Conservation (phyloP, 352 stramenopile genomes). For the Halophytophthora batemanensis region DNA sequence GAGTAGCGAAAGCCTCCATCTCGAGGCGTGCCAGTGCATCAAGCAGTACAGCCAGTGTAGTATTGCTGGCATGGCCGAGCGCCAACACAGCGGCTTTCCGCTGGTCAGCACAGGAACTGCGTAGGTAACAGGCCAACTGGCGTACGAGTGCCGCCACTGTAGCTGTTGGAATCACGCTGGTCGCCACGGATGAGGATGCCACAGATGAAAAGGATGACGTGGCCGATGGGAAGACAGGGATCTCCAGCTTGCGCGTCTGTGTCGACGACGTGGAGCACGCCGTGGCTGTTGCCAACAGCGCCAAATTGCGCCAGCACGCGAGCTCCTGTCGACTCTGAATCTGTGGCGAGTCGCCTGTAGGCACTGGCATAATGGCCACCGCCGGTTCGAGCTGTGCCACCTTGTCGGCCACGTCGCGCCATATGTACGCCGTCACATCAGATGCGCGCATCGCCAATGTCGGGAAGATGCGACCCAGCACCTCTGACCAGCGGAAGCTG, state of each 20-base stretch:
- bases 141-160: conserved; percentile 45
- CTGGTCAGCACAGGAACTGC: conserved; percentile 52
- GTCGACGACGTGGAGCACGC: conserved; percentile 38
- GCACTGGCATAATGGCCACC: conserved; percentile 25
- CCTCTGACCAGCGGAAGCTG: conserved; percentile 60
- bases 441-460: conserved; percentile 36
- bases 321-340: conserved; percentile 26
- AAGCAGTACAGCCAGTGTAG: conserved; percentile 33
- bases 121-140: conserved; percentile 51
- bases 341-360: background rate
- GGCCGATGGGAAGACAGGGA: background rate
- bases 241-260: conserved; percentile 12
- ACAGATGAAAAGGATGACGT: conserved; percentile 16
- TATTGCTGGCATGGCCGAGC: conserved; percentile 37
- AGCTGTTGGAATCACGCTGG: conserved; percentile 20
- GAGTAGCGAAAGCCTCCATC: conserved; percentile 37
- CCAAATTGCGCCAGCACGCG: conserved; percentile 63
- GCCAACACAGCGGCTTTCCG: conserved; percentile 50
- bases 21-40: conserved; percentile 60
- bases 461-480: conserved; percentile 41
- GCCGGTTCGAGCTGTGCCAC: conserved; percentile 59
- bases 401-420: conserved; percentile 58
- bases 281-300: conserved; percentile 49
- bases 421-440: conserved; percentile 65
- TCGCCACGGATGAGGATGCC: conserved; percentile 10